Base-by-base conservation (phyloP, 2,329 filamentous ascomycete genomes). In the Reticulascus tulasneorum region DNA sequence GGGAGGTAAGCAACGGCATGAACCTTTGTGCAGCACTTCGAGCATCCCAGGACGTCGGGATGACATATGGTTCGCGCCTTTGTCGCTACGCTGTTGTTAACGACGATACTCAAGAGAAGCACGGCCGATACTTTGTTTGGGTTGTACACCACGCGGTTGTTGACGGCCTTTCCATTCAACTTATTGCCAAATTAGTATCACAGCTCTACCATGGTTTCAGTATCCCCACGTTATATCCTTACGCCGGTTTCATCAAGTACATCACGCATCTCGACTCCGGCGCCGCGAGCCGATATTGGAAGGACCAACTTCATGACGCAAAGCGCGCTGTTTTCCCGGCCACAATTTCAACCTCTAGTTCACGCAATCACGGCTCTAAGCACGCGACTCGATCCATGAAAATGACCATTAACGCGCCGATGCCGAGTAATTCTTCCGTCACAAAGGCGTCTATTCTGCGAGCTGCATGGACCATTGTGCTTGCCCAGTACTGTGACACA, bases 401-500 rank as follows among this genome's bases (percentile, higher is more conserved):
- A n/a, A n/a, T n/a, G n/a, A n/a, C n/a, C n/a, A n/a, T n/a, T n/a
- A n/a, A n/a, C n/a, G n/a, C n/a, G n/a, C n/a, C n/a, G n/a, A n/a
- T n/a, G n/a, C n/a, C n/a, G n/a, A n/a, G n/a, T n/a, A n/a, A 26
- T 16, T 35, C 29, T n/a, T 13, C 18, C 8, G 18, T 33, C 23
- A 33, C 35, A n/a, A 30, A 31, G 17, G 43, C 52, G 3, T 49
- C 46, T 2, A 29, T 53, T 3, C 29, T 54, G 11, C 44, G 52
- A 9, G 48, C 51, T 0, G 50, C 53, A 4, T 51, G 49, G 47
- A 43, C 49, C 2, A 37, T 71, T 10, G 49, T 66, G 2, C 51
- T 62, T 2, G 56, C 57, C 0, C 44, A 58, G 3, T 64, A 67
- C 32, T 52, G 62, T 47, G 55, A 29, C 42, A 58, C 42, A 12